Evolutionary conservation across 2,329 filamentous ascomycete species (phyloP).

Genomic region (Fusarium mundagurra): DNA sequence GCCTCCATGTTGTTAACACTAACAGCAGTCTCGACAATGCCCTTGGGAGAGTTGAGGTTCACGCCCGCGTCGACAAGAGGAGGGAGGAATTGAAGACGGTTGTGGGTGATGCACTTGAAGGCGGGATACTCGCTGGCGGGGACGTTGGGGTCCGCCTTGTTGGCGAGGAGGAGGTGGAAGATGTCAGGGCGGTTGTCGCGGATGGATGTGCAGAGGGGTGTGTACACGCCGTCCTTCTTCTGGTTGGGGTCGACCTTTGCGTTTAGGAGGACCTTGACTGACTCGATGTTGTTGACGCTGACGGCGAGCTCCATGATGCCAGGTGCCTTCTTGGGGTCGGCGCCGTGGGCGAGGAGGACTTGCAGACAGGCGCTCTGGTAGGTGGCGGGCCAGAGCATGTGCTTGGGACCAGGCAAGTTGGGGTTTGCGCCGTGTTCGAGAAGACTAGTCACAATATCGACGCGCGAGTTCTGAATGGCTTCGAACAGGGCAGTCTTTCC

Average conservation of each 20-base stretch:
- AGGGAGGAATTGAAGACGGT: constrained; percentile 68
- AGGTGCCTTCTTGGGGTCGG: constrained; percentile 67
- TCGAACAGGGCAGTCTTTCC: constrained; percentile 72
- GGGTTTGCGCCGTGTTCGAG: constrained; percentile 69
- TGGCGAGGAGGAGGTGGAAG: constrained; percentile 65
- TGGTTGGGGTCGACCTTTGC: constrained; percentile 69
- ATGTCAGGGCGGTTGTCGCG: constrained; percentile 72
- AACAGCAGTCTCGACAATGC: constrained; percentile 73
- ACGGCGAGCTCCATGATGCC: constrained; percentile 72
- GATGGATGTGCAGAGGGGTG: constrained; percentile 73
- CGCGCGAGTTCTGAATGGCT: constrained; percentile 65
- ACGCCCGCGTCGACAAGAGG: constrained; percentile 68
- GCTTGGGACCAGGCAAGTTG: constrained; percentile 75
- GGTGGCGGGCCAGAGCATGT: constrained; percentile 73
- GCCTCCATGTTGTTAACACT: constrained; percentile 69
- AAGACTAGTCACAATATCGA: constrained; percentile 63
- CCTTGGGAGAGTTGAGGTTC: constrained; percentile 67
- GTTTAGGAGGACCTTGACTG: constrained; percentile 65
- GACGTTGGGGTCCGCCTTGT: constrained; percentile 70
- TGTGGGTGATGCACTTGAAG: constrained; percentile 75
- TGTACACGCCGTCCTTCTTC: constrained; percentile 74
- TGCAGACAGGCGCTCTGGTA: constrained; percentile 68
- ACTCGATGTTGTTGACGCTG: constrained; percentile 71
- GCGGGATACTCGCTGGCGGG: constrained; percentile 71
- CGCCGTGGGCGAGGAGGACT: constrained; percentile 67